Evolutionary conservation across 2,329 filamentous ascomycete species (phyloP).

Genomic region (Aspergillus ibericus): DNA sequence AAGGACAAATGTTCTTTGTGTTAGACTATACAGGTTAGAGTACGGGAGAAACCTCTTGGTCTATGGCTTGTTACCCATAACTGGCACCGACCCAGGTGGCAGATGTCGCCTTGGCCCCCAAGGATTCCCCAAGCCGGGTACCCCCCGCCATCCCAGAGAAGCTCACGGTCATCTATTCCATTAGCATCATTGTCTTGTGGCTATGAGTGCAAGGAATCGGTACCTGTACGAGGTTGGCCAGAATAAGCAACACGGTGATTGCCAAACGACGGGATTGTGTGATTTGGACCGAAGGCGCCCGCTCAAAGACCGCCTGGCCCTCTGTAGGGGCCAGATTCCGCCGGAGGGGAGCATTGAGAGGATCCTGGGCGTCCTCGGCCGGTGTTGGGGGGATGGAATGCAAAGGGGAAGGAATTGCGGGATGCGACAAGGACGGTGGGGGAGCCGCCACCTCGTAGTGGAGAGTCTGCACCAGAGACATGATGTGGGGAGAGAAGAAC

Average conservation of each 20-base stretch:
- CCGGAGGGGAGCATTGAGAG: background rate
- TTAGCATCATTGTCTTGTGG: no score
- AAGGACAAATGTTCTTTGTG: constrained; percentile 60
- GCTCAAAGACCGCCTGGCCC: constrained; percentile 23
- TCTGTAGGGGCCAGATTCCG: constrained; percentile 16
- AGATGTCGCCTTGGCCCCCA: constrained; percentile 21
- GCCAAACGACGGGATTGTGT: constrained; percentile 19
- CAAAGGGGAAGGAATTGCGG: background rate
- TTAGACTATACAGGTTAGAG: constrained; percentile 36
- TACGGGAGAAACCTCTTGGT: background rate
- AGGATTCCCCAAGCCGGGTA: constrained; percentile 19
- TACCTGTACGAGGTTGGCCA: constrained; percentile 31
- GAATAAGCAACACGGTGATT: constrained; percentile 23
- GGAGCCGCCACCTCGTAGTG: constrained; percentile 3
- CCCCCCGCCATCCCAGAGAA: constrained; percentile 29
- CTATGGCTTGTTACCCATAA: constrained; percentile 20
- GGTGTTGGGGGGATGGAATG: background rate
- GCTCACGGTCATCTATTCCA: constrained; percentile 28
- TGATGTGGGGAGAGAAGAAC: background rate
- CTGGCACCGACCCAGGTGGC: constrained; percentile 30
- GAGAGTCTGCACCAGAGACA: constrained; percentile 5
- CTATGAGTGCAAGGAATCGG: background rate
- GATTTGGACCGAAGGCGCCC: constrained; percentile 13
- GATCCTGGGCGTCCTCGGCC: background rate
- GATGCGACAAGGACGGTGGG: background rate